Evolutionary conservation across 768 basidiomycete species (phyloP), one percentile per base, ranked within the genome.

Genomic region (Crucibulum laeve): DNA sequence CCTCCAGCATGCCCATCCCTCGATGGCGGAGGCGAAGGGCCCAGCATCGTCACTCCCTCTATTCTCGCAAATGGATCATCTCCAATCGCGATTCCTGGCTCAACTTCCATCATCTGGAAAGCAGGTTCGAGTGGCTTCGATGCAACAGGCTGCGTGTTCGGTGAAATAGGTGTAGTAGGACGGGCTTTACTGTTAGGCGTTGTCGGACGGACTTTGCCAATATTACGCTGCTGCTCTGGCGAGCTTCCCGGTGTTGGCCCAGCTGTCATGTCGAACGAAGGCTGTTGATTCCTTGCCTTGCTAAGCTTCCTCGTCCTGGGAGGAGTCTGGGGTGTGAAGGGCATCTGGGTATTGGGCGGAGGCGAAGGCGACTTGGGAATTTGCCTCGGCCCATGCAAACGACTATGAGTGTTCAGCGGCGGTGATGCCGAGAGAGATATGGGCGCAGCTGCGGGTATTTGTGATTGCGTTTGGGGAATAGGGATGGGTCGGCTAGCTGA

Each of bases 31-130:
- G 45, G 43, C 25, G 54, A 33, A 3, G 62, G 56, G 38, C 59
- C 63, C 26, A 78, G 25, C 65, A 83, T 56, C 53, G 55, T 73
- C 5, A 82, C 79, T 14, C 76, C 79, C 30, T 74, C 71, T 0
- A 57, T 60, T 52, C 72, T 74, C 7, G 80, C 80, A 58, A 83
- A 82, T 3, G 81, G 74, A 54, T 77, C 77, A 39, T 71, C 73
- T 34, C 73, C 70, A 30, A 73, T 57, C 21, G 69, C 64, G 4
- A 76, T 56, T 5, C 68, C 69, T 19, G 63, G 60, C 40, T 59
- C 54, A 19, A 57, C 54, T 6, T 58, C 56, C 18, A 62, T 61
- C n/a, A 61, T 33, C 30, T 57, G 57, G 11, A 57, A 45, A 5
- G 53, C 30, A 25, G 49, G 53, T n/a, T 55, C 55, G 19, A 52